These are phyloP conservation scores for Picea sitchensis DNA, from an alignment of 75 land plant genomes.

Conservation along the genomic window DNA sequence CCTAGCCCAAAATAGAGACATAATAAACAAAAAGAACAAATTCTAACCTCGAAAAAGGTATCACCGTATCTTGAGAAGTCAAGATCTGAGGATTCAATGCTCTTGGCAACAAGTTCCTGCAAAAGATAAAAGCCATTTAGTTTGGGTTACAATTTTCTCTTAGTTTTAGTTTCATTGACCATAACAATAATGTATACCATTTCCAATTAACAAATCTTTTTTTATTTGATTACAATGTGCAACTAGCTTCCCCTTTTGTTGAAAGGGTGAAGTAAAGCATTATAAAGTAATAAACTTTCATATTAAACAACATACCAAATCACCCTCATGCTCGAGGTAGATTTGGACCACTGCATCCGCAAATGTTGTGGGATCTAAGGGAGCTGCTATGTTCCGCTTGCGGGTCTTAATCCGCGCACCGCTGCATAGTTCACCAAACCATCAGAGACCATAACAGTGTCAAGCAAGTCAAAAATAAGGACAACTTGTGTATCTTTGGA, in stretches of 20 bases:
- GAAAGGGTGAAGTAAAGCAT: not conserved
- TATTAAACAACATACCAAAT: conserved; percentile 53
- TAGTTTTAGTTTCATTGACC: not conserved
- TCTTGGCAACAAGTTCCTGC: conserved; percentile 89
- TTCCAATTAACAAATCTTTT: not conserved
- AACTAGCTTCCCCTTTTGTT: not conserved
- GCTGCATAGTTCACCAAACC: conserved; percentile 30
- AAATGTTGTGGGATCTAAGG: conserved; percentile 93
- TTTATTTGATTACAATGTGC: not conserved
- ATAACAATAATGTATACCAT: not conserved
- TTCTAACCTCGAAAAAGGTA: conserved; percentile 92
- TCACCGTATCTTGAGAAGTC: conserved; percentile 99
- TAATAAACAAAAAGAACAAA: not conserved
- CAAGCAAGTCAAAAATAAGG: not conserved
- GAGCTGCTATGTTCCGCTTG: conserved; percentile 99
- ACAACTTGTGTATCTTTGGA: not conserved
- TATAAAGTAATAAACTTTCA: not conserved
- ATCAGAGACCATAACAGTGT: not conserved
- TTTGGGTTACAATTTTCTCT: not conserved
- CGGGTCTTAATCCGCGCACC: conserved; percentile 99
- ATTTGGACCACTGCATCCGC: conserved; percentile 98
- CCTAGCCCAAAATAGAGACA: not conserved
- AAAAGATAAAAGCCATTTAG: not conserved
- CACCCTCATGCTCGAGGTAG: conserved; percentile 95
- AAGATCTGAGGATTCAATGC: conserved; percentile 84